A percentile compares a stretch with the other conserved stretches of the same genome.
phyloP scores from a whole-genome alignment of 2,329 filamentous ascomycete genomes.

The Magnaporthiopsis incrustans region DNA sequence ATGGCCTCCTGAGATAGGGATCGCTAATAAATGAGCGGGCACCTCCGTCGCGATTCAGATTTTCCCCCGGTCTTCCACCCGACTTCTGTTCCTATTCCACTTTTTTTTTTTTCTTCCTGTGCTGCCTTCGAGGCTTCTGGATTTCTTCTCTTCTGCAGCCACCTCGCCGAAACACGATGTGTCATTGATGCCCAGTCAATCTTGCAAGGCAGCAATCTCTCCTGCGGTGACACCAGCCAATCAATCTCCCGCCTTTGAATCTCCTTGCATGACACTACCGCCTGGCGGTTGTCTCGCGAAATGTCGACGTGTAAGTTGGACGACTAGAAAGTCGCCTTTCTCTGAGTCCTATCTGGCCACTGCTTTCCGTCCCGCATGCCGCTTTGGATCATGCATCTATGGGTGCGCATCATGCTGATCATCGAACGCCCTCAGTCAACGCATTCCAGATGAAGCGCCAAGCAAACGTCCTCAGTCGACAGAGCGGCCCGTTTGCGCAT shows the following conservation, averaged over 20 bases:
- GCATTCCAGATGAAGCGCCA: constrained; percentile 34
- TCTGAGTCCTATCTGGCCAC: too few relatives aligned
- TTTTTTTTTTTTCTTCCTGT: background rate
- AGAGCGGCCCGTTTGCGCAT: constrained; percentile 36
- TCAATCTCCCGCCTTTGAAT: too few relatives aligned
- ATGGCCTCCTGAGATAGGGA: background rate
- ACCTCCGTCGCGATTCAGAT: background rate
- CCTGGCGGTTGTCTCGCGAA: background rate
- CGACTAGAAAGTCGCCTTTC: background rate
- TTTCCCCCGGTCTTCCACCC: too few relatives aligned
- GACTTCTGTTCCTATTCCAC: too few relatives aligned
- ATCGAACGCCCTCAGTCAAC: constrained; percentile 33
- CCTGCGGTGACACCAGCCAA: too few relatives aligned
- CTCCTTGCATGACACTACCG: background rate
- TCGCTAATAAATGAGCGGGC: background rate
- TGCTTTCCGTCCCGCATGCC: background rate
- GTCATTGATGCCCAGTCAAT: background rate
- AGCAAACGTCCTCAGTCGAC: constrained; percentile 34
- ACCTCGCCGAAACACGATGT: background rate
- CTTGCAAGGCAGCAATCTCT: background rate
- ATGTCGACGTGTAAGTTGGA: background rate
- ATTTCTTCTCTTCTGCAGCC: background rate
- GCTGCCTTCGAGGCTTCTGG: background rate
- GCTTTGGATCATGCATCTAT: background rate
- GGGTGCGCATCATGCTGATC: background rate